These are phyloP conservation scores for Cymbomonas tetramitiformis DNA, from an alignment of 139 green algal species.

Conservation along the genomic window DNA sequence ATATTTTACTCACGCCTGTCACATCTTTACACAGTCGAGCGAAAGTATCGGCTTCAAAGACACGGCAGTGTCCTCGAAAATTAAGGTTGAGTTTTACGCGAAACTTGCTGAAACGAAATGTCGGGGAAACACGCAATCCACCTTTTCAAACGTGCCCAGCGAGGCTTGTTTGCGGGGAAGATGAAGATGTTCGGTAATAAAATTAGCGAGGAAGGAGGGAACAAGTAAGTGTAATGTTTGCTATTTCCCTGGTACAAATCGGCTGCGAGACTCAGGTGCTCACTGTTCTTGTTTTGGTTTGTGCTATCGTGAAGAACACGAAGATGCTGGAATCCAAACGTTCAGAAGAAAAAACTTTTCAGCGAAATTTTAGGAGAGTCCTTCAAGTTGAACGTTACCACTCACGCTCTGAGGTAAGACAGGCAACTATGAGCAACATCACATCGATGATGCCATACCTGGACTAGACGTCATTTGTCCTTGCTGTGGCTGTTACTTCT, in stretches of 20 bases:
- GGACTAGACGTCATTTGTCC: no score
- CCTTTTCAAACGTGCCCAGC: no score
- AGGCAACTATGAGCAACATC: background rate
- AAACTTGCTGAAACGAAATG: no score
- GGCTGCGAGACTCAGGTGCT: no score
- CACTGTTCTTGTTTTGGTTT: no score
- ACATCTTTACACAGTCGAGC: no score
- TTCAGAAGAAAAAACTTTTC: slow-evolving; percentile 52
- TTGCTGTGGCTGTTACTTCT: no score
- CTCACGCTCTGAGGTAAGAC: slow-evolving; percentile 42
- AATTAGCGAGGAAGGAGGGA: slow-evolving; percentile 63
- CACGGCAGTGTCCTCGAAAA: no score
- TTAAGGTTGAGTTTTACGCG: no score
- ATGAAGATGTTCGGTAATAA: slow-evolving; percentile 55
- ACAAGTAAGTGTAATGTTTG: slow-evolving; percentile 61
- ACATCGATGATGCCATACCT: background rate
- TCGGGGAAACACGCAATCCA: no score
- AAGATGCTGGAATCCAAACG: slow-evolving; percentile 58
- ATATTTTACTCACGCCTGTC: no score
- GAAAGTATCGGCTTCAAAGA: no score
- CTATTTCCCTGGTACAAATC: background rate
- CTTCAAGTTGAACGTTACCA: slow-evolving; percentile 52
- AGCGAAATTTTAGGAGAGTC: slow-evolving; percentile 45
- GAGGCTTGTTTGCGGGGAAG: slow-evolving; percentile 54
- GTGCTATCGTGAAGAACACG: slow-evolving; percentile 39